Evolutionary conservation across 768 basidiomycete species (phyloP).

Genomic region (Obba rivulosa): DNA sequence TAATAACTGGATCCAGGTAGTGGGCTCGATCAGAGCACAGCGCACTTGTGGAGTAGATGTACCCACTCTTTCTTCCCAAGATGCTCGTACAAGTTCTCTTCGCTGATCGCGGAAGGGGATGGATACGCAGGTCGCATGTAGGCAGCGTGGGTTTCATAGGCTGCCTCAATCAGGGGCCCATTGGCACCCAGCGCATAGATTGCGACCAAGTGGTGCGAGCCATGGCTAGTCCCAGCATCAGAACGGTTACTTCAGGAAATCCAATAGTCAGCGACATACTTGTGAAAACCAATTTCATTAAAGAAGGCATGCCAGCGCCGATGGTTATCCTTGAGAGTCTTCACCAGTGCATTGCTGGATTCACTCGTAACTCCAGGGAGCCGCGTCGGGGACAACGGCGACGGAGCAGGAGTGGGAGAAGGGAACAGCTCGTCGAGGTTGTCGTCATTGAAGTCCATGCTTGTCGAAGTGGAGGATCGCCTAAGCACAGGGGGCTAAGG

Average conservation of each 20-base stretch:
- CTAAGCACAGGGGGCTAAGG: background rate
- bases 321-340: slow-evolving; percentile 44
- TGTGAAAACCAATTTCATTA: slow-evolving; percentile 43
- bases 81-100: slow-evolving; percentile 46
- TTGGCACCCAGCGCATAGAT: slow-evolving; percentile 58
- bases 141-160: slow-evolving; percentile 35
- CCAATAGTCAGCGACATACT: slow-evolving; percentile 27
- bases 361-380: slow-evolving; percentile 20
- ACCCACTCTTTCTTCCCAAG: slow-evolving; percentile 52
- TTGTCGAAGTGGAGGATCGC: background rate
- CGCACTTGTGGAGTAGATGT: background rate
- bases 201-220: slow-evolving; percentile 3
- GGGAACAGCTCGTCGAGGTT: slow-evolving; percentile 12
- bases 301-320: slow-evolving; percentile 43
- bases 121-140: slow-evolving; percentile 33
- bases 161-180: slow-evolving; percentile 33
- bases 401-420: background rate
- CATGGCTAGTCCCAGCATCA: background rate
- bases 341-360: slow-evolving; percentile 24
- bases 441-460: background rate
- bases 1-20: slow-evolving; percentile 43
- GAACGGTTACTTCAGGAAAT: background rate
- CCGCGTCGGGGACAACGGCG: slow-evolving; percentile 9
- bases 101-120: slow-evolving; percentile 42
- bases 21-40: background rate